Conservation (phyloP, 2,329 filamentous ascomycete species). For the Fusarium palustre region DNA sequence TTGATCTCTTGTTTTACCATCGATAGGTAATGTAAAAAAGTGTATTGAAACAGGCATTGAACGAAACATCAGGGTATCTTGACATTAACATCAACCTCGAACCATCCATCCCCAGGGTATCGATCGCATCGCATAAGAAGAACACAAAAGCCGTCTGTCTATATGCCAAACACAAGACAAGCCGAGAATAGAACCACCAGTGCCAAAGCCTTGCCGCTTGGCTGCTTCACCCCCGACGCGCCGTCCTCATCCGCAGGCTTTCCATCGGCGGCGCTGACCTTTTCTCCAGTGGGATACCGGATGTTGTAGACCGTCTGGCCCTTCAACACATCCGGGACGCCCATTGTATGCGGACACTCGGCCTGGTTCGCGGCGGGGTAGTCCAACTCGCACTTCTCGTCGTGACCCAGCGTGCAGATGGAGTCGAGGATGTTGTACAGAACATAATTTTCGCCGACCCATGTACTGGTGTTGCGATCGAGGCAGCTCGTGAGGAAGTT, state of each 20-base stretch:
- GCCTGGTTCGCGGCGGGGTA: constrained; percentile 60
- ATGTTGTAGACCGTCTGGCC: constrained; percentile 60
- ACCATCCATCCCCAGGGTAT: background rate
- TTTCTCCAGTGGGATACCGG: constrained; percentile 58
- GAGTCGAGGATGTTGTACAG: constrained; percentile 65
- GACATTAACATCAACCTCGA: constrained; percentile 24
- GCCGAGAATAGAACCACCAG: constrained; percentile 31
- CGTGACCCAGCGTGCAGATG: constrained; percentile 58
- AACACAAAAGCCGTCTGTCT: background rate
- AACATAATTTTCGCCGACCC: constrained; percentile 61
- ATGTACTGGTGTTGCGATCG: constrained; percentile 52
- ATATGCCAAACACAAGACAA: constrained; percentile 23
- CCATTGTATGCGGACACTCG: constrained; percentile 57
- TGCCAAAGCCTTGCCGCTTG: constrained; percentile 21
- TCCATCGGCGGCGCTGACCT: constrained; percentile 52
- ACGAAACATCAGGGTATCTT: constrained; percentile 40
- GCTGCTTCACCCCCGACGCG: constrained; percentile 1
- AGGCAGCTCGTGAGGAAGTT: constrained; percentile 63
- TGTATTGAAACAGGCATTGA: constrained; percentile 15
- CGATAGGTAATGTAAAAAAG: background rate
- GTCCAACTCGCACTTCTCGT: constrained; percentile 61
- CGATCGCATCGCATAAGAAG: background rate
- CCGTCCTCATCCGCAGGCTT: constrained; percentile 25
- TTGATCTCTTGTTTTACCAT: background rate
- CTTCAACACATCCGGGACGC: constrained; percentile 52